phyloP scores from a whole-genome alignment of 805 yeast species.

The Barnettozyma californica region DNA sequence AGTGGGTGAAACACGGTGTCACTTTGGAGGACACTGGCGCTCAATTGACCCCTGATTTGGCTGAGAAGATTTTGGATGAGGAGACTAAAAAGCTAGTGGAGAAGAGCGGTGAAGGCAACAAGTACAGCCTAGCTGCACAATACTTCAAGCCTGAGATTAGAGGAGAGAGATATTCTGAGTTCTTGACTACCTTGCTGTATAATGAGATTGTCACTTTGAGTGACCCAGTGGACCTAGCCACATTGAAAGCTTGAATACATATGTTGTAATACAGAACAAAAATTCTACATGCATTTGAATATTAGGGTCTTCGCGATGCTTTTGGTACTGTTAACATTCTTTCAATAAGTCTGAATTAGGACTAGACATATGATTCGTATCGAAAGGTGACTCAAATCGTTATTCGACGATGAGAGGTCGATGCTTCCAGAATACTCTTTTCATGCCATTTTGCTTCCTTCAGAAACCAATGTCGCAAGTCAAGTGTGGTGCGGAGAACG shows the following conservation, averaged over 20 bases:
- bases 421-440: too few relatives aligned
- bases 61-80: constrained; percentile 50
- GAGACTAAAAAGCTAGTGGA: constrained; percentile 54
- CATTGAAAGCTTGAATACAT: constrained; percentile 15
- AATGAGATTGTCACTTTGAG: constrained; percentile 45
- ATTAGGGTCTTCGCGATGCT: too few relatives aligned
- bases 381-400: too few relatives aligned
- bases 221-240: constrained; percentile 23
- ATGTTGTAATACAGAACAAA: background rate
- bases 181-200: constrained; percentile 69
- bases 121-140: constrained; percentile 61
- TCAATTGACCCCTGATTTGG: constrained; percentile 53
- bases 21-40: constrained; percentile 52
- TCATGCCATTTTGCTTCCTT: too few relatives aligned
- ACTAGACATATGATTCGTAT: too few relatives aligned
- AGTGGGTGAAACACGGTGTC: constrained; percentile 75
- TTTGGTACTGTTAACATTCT: background rate
- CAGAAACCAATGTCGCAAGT: too few relatives aligned
- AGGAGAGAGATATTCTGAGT: constrained; percentile 68
- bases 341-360: too few relatives aligned
- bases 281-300: background rate
- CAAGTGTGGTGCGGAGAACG: too few relatives aligned
- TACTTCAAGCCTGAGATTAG: constrained; percentile 67
- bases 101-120: constrained; percentile 44
- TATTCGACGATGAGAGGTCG: too few relatives aligned